Conservation (phyloP, 371 early-diverging fungal genomes). For the Haplosporangium sp. region DNA sequence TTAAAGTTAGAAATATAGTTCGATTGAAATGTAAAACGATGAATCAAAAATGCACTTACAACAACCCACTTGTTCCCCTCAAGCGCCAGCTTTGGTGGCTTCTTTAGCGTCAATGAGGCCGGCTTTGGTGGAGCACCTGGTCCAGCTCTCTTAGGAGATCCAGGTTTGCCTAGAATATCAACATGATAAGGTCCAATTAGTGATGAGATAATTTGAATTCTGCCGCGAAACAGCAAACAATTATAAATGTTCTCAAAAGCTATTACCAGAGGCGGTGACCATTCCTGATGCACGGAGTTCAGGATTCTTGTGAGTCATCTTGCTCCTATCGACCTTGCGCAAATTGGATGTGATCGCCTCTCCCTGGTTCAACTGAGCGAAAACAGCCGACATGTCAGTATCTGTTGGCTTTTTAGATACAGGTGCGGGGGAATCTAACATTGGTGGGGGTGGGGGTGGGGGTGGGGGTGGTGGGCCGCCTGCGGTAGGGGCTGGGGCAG, state of each 20-base stretch:
- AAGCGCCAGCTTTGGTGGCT: conserved; percentile 84
- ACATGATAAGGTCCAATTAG: neutral
- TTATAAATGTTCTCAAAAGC: neutral
- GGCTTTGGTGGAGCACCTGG: conserved; percentile 75
- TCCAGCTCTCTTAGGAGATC: conserved; percentile 65
- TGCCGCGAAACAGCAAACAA: neutral
- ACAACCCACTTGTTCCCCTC: conserved; percentile 96
- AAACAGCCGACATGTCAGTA: conserved; percentile 75
- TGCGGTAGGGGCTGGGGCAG: conserved; percentile 61
- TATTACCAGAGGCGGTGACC: conserved; percentile 58
- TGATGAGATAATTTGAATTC: neutral
- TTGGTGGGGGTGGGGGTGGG: conserved; percentile 72
- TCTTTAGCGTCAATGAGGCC: conserved; percentile 74
- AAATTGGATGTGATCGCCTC: conserved; percentile 82
- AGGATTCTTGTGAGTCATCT: conserved; percentile 99
- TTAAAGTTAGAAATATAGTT: neutral
- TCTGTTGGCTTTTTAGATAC: conserved; percentile 24
- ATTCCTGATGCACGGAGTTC: conserved; percentile 76
- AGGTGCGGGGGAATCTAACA: conserved; percentile 49
- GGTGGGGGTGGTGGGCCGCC: conserved; percentile 73
- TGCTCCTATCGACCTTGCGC: conserved; percentile 92
- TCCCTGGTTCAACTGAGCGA: conserved; percentile 91
- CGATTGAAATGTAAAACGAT: neutral
- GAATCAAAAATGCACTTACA: conserved; percentile 36
- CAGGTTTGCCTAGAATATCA: conserved; percentile 33